Base-by-base conservation (phyloP, 768 basidiomycete genomes). In the Holtermannia corniformis region DNA sequence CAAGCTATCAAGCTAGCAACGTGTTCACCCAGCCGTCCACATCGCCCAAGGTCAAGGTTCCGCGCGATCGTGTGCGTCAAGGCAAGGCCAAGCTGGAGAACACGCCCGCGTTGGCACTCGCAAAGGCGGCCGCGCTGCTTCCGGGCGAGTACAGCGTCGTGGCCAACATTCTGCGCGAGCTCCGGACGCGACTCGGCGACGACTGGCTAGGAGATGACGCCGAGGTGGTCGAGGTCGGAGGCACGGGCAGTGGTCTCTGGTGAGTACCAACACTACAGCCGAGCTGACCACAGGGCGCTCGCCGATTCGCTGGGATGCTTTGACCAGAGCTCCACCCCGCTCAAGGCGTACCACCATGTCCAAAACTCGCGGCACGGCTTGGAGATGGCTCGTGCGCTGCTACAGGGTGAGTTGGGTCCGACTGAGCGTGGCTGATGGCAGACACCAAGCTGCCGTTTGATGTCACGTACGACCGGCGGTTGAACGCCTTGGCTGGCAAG, bases 71-170 rank as follows among this genome's bases (percentile, higher is more conserved):
- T 40, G 48, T 5, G 41, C 49, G 14, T 16, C 47, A 12, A 52
- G 49, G 51, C 56, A 48, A 16, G 43, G 19, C 47, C 19, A 51
- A 55, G 52, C 45, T 53, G 12, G 56, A 55, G 13, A 46, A 51
- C 4, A 60, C 63, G 1, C 48, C 54, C 11, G 61, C 59, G 22
- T 41, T 50, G 1, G 59, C 61, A 13, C 50, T 70, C 4, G 65
- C 66, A 3, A 60, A 60, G 37, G 66, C 65, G 4, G 60, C 67
- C 0, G 60, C 63, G 3, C 58, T 62, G 22, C 44, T 72, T 3
- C 70, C 70, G 12, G 65, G 64, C 11, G 55, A 72, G 52, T 72
- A 65, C 51, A 65, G 65, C 1, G 70, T 62, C 4, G 58, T 72
- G n/a, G 45, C 57, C 26, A 72, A 68, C 49, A 58, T 72, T 10